Evolutionary conservation across 148 eudicot genomes (phyloP).

Genomic region (Rhododendron simsii): DNA sequence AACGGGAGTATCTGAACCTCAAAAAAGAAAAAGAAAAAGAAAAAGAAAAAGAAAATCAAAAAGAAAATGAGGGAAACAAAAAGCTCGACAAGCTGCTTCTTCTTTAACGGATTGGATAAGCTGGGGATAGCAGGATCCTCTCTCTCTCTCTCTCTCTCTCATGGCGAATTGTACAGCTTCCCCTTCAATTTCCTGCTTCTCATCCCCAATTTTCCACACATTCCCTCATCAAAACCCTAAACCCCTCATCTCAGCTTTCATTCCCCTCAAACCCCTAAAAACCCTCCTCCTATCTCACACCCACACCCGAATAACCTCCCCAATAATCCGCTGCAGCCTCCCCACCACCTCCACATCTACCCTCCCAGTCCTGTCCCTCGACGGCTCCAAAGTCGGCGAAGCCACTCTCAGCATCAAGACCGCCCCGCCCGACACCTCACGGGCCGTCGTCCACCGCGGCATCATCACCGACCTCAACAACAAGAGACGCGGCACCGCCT

Average conservation of each 20-base stretch:
- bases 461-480: slow-evolving; percentile 69
- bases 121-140: not conserved
- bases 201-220: slow-evolving; percentile 33
- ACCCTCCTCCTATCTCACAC: slow-evolving; percentile 17
- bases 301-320: slow-evolving; percentile 12
- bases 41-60: not conserved
- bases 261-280: slow-evolving; percentile 23
- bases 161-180: slow-evolving; percentile 31
- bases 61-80: too few species aligned
- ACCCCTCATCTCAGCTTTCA: slow-evolving; percentile 8
- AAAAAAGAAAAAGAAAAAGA: too few species aligned
- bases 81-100: not conserved
- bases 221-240: slow-evolving; percentile 20
- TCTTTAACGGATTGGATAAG: not conserved
- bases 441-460: slow-evolving; percentile 98
- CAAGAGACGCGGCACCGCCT: slow-evolving; percentile 87
- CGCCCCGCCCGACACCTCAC: slow-evolving; percentile 77
- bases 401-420: slow-evolving; percentile 60
- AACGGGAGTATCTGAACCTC: too few species aligned
- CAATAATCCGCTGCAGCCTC: slow-evolving; percentile 39
- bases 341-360: slow-evolving; percentile 33
- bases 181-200: slow-evolving; percentile 32
- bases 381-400: slow-evolving; percentile 66
- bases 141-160: not conserved
- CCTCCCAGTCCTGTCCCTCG: slow-evolving; percentile 72